Base-by-base conservation (phyloP, 2,329 filamentous ascomycete genomes). In the Parastagonospora nodorum region DNA sequence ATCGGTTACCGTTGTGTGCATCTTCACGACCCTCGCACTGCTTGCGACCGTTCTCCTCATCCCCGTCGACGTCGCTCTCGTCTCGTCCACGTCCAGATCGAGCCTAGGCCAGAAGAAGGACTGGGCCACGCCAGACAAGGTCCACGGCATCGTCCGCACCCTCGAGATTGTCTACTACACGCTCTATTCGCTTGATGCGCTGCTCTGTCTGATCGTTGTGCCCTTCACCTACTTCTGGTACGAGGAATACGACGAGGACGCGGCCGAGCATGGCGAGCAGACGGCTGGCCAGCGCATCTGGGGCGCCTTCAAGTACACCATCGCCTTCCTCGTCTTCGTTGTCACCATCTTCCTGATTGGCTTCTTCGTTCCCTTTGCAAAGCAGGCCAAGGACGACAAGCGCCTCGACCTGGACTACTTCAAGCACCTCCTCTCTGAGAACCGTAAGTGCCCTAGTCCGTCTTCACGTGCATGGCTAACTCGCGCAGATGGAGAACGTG, bases 211-310 rank as follows among this genome's bases (percentile, higher is more conserved):
- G 39, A 73, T 97, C 14, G 84, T 96, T 38, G 88, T 97, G 15
- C 94, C 94, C 0, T 99, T 99, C 70, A 88, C 92, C 41, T 99
- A 99, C 78, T 99, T 99, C 73, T 97, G 89, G 86, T 94, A 96
- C 68, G 94, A 99, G 73, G 94, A 97, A 74, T 96, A 96, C 60
- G 93, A 97, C 66, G 92, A 97, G 75, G 87, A 93, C 15, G 92
- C 92, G 54, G 83, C 88, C 30, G 90, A 96, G 64, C 84, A 90
- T 53, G 89, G 90, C 29, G 85, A 84, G 28, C 87, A 92, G 70
- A 88, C 88, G 2, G 74, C 88, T 51, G 82, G 80, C 6, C 83
- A 85, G 66, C 84, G 91, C 47, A 82, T 97, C 53, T 88, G 87
- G 83, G 87, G 87, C n/a, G 91, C 94, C 4, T 79, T 90, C 70